Evolutionary conservation across 2,329 filamentous ascomycete species (phyloP), one percentile per base, ranked within the genome.

Genomic region (Basipetospora chlamydospora): DNA sequence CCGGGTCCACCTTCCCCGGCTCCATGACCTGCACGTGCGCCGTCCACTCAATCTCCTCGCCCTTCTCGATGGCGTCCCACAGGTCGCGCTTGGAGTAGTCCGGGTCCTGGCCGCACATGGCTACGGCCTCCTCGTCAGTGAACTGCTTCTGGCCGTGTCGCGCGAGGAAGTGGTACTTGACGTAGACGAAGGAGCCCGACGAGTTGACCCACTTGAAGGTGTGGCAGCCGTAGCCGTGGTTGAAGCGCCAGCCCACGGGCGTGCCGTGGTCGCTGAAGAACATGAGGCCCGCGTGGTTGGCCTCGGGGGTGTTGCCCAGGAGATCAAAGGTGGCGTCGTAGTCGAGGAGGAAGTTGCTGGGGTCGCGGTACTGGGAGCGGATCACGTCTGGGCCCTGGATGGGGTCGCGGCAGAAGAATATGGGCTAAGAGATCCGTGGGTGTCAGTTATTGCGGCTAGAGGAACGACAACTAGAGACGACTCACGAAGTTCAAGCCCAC

Each of bases 361-460:
- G 80, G 55, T 85, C 67, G 33, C 78, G 69, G 66, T 85, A 85
- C 57, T 86, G 80, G 4, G 78, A 80, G 60, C 82, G 79, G 43
- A 83, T 83, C 56, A 84, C 78, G 49, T 77, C 60, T 25, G 79
- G 79, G 58, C 83, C 85, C 53, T 84, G 83, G 48, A 70, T 67
- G 3, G 80, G 77, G 46, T 85, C 80, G 29, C 80, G 67, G 17
- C 85, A 49, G 63, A 86, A 85, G 64, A 86, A 86, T 18, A 84
- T 66, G 2, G 80, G 80, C 0, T 23, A 11, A 11, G 22, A 11
- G n/a, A n/a, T n/a, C n/a, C n/a, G n/a, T n/a, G n/a, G n/a, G n/a
- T n/a, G n/a, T n/a, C n/a, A n/a, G n/a, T n/a, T n/a, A n/a, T n/a
- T n/a, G n/a, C n/a, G n/a, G n/a, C n/a, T n/a, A n/a, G n/a, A n/a